These are phyloP conservation scores for Coniosporium apollinis DNA, from an alignment of 495 filamentous ascomycete species.

Conservation along the genomic window DNA sequence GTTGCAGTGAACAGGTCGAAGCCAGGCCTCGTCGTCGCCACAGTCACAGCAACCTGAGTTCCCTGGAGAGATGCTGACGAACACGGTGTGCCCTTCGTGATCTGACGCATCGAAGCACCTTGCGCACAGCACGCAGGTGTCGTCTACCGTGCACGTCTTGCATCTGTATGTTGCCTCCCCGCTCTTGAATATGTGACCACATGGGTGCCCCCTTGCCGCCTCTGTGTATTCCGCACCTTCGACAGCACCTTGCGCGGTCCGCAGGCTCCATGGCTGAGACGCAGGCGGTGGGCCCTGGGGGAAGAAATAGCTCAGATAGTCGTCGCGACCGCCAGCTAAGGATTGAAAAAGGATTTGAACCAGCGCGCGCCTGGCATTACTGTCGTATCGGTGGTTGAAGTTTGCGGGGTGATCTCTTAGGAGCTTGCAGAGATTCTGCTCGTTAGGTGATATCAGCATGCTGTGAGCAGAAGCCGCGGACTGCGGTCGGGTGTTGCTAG, in stretches of 20 bases:
- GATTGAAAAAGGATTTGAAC: conserved; percentile 70
- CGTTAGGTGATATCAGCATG: conserved; percentile 48
- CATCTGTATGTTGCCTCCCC: conserved; percentile 90
- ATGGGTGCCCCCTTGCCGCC: conserved; percentile 82
- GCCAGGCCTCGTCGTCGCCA: conserved; percentile 89
- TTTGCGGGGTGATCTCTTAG: conserved; percentile 54
- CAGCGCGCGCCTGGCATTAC: conserved; percentile 49
- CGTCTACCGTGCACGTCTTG: conserved; percentile 76
- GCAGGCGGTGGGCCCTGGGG: conserved; percentile 48
- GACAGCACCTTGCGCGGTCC: conserved; percentile 73
- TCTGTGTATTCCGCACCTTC: conserved; percentile 93
- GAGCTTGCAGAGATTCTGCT: conserved; percentile 58
- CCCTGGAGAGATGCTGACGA: conserved; percentile 66
- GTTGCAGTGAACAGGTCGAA: conserved; percentile 69
- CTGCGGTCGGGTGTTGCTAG: too few species aligned
- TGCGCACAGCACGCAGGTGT: conserved; percentile 26
- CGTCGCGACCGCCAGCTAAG: conserved; percentile 52
- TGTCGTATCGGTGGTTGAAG: conserved; percentile 55
- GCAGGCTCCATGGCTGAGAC: conserved; percentile 48
- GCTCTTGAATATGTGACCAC: conserved; percentile 86
- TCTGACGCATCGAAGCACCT: conserved; percentile 85
- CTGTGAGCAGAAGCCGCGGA: not conserved
- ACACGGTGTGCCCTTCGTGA: conserved; percentile 83
- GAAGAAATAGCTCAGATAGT: conserved; percentile 63
- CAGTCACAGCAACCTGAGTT: conserved; percentile 96